A percentile compares a stretch with the other conserved stretches of the same genome.
phyloP scores from a whole-genome alignment of 2,329 filamentous ascomycete genomes.

The Paramyrothecium sp. region DNA sequence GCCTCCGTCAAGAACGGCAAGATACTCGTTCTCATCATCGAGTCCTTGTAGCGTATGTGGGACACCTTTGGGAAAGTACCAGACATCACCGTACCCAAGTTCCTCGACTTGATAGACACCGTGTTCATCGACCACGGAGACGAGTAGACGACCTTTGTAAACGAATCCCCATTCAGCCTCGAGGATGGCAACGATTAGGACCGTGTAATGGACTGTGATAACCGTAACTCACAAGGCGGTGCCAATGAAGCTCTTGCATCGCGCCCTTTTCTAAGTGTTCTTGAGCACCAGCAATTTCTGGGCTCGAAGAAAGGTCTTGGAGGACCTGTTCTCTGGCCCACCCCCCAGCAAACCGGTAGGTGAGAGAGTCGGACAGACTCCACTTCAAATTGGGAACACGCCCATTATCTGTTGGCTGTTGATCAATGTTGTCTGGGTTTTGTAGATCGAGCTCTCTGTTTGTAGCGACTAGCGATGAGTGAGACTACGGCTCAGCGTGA shows the following conservation, averaged over 20 bases:
- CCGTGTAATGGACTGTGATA: too few relatives aligned
- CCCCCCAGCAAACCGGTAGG: conserved; percentile 59
- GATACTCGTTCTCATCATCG: conserved; percentile 65
- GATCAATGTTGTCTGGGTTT: conserved; percentile 63
- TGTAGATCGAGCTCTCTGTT: conserved; percentile 59
- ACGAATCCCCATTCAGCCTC: conserved; percentile 66
- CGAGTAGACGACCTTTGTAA: conserved; percentile 53
- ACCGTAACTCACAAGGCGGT: conserved; percentile 52
- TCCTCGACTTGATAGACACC: conserved; percentile 54
- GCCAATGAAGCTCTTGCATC: conserved; percentile 66
- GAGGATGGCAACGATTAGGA: neutral
- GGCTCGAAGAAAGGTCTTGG: conserved; percentile 63
- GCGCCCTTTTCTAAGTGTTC: conserved; percentile 67
- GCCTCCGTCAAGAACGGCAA: conserved; percentile 65
- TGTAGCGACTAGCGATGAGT: conserved; percentile 52
- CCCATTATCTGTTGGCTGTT: conserved; percentile 61
- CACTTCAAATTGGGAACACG: conserved; percentile 66
- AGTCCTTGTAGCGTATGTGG: conserved; percentile 65
- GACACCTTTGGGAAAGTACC: conserved; percentile 67
- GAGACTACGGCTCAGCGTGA: too few relatives aligned
- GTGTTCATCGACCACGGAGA: conserved; percentile 62
- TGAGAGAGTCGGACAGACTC: conserved; percentile 69
- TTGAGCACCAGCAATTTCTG: conserved; percentile 66
- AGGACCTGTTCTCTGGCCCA: conserved; percentile 67
- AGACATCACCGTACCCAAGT: conserved; percentile 62